Conservation (phyloP, 352 stramenopile genomes). For the Phytophthora colocasiae region DNA sequence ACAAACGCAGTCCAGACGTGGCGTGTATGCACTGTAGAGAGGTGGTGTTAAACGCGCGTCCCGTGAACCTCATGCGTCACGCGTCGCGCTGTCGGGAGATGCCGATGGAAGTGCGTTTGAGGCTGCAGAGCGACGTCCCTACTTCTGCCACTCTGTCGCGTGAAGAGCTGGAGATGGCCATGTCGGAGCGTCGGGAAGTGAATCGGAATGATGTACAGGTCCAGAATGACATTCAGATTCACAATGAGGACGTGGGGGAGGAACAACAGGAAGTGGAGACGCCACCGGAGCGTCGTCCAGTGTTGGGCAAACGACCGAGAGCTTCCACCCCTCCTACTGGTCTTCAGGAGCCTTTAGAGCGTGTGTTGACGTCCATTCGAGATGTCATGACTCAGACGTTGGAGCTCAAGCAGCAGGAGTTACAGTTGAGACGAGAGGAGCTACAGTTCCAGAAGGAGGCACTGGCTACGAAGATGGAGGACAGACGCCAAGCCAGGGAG, state of each 20-base stretch:
- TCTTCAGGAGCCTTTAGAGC: slow-evolving; percentile 10
- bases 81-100: slow-evolving; percentile 17
- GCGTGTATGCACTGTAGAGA: slow-evolving; percentile 25
- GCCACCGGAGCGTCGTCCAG: slow-evolving; percentile 7
- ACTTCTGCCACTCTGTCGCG: slow-evolving; percentile 10
- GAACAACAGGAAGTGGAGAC: neutral
- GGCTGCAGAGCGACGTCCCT: neutral
- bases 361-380: slow-evolving; percentile 25
- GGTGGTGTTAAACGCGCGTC: slow-evolving; percentile 28
- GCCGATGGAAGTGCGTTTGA: slow-evolving; percentile 13
- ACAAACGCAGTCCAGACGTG: slow-evolving; percentile 36
- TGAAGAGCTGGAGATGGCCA: slow-evolving; percentile 9
- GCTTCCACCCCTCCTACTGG: neutral
- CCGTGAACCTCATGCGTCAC: slow-evolving; percentile 21
- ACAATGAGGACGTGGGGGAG: slow-evolving; percentile 2
- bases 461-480: slow-evolving; percentile 34
- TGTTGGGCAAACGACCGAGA: slow-evolving; percentile 32
- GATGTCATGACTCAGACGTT: slow-evolving; percentile 25
- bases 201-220: neutral
- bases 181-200: neutral
- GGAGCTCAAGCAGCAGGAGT: slow-evolving; percentile 27
- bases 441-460: slow-evolving; percentile 37
- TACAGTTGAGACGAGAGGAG: slow-evolving; percentile 35
- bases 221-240: too few relatives aligned
- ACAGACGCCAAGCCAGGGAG: slow-evolving; percentile 28